Conservation (phyloP, 2,329 filamentous ascomycete genomes). For the Sporothrix globosa region DNA sequence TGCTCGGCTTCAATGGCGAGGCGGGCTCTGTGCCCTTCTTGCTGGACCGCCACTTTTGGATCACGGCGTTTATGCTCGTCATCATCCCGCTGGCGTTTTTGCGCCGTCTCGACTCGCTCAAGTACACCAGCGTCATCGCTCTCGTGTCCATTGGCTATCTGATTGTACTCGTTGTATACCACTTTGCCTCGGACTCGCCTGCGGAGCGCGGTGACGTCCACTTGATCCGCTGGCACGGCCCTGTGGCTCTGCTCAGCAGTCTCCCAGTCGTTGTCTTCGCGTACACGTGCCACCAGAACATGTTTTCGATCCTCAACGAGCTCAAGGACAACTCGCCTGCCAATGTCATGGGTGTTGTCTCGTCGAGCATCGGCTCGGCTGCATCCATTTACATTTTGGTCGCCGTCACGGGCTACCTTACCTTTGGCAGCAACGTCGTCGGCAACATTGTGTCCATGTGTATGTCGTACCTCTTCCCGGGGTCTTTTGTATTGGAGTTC, state of each 20-base stretch:
- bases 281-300: slow-evolving; percentile 99
- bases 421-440: slow-evolving; percentile 84
- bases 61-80: slow-evolving; percentile 94
- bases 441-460: slow-evolving; percentile 96
- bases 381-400: slow-evolving; percentile 86
- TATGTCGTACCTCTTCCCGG: slow-evolving; percentile 49
- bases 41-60: slow-evolving; percentile 92
- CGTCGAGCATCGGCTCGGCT: slow-evolving; percentile 84
- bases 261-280: slow-evolving; percentile 97
- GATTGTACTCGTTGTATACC: slow-evolving; percentile 88
- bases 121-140: slow-evolving; percentile 93
- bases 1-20: slow-evolving; percentile 69
- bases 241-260: slow-evolving; percentile 77
- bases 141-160: slow-evolving; percentile 92
- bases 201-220: slow-evolving; percentile 73
- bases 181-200: slow-evolving; percentile 81
- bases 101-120: slow-evolving; percentile 87
- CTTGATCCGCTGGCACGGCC: slow-evolving; percentile 76
- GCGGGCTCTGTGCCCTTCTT: slow-evolving; percentile 71
- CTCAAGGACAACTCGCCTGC: slow-evolving; percentile 79
- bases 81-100: slow-evolving; percentile 95
- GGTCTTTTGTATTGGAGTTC: not conserved
- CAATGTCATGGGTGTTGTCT: slow-evolving; percentile 77
- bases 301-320: slow-evolving; percentile 98
- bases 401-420: slow-evolving; percentile 92